A percentile compares a stretch with the other conserved stretches of the same genome.
These are phyloP conservation scores for Boletus rubroflammeus DNA, from an alignment of 768 basidiomycete genomes.

Conservation along the genomic window DNA sequence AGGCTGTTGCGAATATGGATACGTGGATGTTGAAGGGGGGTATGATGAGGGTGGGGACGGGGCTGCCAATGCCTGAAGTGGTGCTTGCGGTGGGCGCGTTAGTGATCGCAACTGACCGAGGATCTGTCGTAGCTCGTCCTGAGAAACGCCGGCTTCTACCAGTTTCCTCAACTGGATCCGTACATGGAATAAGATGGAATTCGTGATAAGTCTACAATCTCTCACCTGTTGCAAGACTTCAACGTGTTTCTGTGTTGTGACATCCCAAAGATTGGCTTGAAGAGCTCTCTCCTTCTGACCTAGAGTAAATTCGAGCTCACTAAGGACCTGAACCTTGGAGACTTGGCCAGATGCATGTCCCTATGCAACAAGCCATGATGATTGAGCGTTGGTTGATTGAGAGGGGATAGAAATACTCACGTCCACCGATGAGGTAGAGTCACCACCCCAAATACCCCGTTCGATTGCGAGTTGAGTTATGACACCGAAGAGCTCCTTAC, in stretches of 20 bases:
- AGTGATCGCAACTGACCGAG: constrained; percentile 64
- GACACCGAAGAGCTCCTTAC: constrained; percentile 81
- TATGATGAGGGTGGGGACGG: constrained; percentile 25
- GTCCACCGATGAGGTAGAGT: constrained; percentile 35
- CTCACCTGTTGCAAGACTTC: constrained; percentile 78
- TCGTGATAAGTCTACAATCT: not conserved
- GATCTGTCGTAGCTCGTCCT: constrained; percentile 75
- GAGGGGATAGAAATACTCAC: constrained; percentile 32
- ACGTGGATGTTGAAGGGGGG: constrained; percentile 24
- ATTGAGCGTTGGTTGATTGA: not conserved
- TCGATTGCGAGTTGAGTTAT: constrained; percentile 82
- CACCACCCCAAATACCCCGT: constrained; percentile 72
- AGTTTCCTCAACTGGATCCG: constrained; percentile 56
- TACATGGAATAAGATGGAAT: constrained; percentile 4
- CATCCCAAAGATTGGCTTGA: constrained; percentile 72
- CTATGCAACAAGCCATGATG: constrained; percentile 21
- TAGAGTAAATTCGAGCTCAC: constrained; percentile 78
- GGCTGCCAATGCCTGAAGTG: constrained; percentile 31
- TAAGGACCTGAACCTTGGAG: constrained; percentile 75
- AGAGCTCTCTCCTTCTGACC: constrained; percentile 74
- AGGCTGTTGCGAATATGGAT: constrained; percentile 31
- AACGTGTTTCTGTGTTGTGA: constrained; percentile 64
- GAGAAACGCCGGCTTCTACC: constrained; percentile 77
- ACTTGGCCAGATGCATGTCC: constrained; percentile 46
- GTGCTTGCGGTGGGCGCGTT: constrained; percentile 40